These are phyloP conservation scores for Coniochaeta ligniaria DNA, from an alignment of 2,329 filamentous ascomycete genomes.

Conservation along the genomic window DNA sequence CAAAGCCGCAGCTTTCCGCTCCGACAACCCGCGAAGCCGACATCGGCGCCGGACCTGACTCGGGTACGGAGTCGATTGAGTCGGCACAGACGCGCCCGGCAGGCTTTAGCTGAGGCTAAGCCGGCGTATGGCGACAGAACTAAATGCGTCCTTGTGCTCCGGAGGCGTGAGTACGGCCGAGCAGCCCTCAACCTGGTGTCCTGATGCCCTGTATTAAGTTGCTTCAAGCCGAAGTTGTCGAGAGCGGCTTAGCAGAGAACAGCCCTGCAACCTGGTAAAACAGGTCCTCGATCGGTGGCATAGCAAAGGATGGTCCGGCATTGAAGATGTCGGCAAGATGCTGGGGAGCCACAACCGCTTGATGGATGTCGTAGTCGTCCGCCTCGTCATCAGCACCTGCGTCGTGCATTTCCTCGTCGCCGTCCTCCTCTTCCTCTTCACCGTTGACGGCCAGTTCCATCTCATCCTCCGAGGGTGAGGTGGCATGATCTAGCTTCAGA, in stretches of 20 bases:
- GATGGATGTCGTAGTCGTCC: constrained; percentile 35
- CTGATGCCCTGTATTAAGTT: neutral
- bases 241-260: constrained; percentile 49
- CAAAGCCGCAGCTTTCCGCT: neutral
- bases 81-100: neutral
- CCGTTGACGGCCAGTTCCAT: constrained; percentile 18
- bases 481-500: constrained; percentile 32
- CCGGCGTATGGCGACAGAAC: neutral
- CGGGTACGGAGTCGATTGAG: neutral
- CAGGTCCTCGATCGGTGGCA: constrained; percentile 66
- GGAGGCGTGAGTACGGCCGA: neutral
- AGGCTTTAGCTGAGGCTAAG: neutral
- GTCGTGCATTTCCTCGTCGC: constrained; percentile 29
- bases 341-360: constrained; percentile 59
- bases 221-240: constrained; percentile 11
- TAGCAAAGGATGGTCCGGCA: constrained; percentile 58
- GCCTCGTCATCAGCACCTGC: constrained; percentile 21
- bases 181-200: neutral
- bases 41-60: neutral
- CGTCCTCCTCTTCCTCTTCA: constrained; percentile 33
- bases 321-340: constrained; percentile 66
- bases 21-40: neutral
- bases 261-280: constrained; percentile 65
- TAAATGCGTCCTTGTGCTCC: neutral
- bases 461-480: constrained; percentile 12